Evolutionary conservation across 371 early-diverging fungal species (phyloP).

Genomic region (Mortierella sp.): DNA sequence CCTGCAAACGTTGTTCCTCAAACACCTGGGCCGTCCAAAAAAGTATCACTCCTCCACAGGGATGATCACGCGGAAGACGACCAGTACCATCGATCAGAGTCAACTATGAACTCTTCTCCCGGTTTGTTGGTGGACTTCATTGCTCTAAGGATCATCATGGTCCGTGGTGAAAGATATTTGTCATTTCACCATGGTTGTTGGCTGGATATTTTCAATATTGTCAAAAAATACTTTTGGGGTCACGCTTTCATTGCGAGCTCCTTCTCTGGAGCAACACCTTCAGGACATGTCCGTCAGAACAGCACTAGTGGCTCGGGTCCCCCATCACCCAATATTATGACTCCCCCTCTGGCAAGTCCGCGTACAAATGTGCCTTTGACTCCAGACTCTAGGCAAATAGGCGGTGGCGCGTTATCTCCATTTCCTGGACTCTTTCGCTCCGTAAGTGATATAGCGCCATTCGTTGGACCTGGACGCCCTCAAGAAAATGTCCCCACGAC

Average conservation of each 20-base stretch:
- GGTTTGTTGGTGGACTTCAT: slow-evolving; percentile 61
- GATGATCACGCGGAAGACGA: slow-evolving; percentile 19
- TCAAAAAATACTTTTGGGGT: slow-evolving; percentile 60
- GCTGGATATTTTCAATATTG: slow-evolving; percentile 57
- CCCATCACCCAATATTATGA: slow-evolving; percentile 20
- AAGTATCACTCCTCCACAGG: slow-evolving; percentile 10
- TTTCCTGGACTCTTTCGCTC: slow-evolving; percentile 22
- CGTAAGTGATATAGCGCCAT: slow-evolving; percentile 16
- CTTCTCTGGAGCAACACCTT: slow-evolving; percentile 8
- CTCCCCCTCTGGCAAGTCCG: slow-evolving; percentile 30
- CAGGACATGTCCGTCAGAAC: slow-evolving; percentile 9
- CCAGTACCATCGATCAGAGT: slow-evolving; percentile 11
- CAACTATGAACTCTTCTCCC: slow-evolving; percentile 41
- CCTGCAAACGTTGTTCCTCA: slow-evolving; percentile 29
- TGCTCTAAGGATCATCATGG: slow-evolving; percentile 68
- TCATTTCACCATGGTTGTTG: slow-evolving; percentile 47
- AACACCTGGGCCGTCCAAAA: slow-evolving; percentile 30
- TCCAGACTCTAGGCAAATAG: slow-evolving; percentile 7
- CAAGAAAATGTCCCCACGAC: slow-evolving; percentile 28
- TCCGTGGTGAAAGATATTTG: slow-evolving; percentile 59
- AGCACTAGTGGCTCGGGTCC: slow-evolving; percentile 21
- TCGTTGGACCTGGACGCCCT: background rate
- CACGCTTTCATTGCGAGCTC: slow-evolving; percentile 21
- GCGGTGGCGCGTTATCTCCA: slow-evolving; percentile 7
- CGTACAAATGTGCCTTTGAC: slow-evolving; percentile 24